phyloP scores from a whole-genome alignment of 768 basidiomycete species.

The Gautieria morchelliformis region DNA sequence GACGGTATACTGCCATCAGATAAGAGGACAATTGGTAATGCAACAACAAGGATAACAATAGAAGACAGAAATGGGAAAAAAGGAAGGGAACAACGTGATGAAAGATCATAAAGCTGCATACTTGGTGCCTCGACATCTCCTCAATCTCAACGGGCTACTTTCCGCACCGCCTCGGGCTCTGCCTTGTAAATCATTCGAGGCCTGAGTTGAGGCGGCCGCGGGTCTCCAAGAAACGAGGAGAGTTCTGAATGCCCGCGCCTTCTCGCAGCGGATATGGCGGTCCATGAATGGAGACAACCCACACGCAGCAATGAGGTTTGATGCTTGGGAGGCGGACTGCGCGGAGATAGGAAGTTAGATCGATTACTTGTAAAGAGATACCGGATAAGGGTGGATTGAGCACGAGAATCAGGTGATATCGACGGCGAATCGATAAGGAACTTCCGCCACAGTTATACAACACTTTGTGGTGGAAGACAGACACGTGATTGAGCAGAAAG shows the following conservation, averaged over 20 bases:
- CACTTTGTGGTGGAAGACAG: background rate
- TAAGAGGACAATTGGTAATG: background rate
- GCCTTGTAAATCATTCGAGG: slow-evolving; percentile 1
- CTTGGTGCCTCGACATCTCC: slow-evolving; percentile 25
- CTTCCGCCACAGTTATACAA: background rate
- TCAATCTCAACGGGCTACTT: slow-evolving; percentile 13
- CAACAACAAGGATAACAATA: background rate
- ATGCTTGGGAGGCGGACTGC: slow-evolving; percentile 13
- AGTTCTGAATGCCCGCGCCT: slow-evolving; percentile 65
- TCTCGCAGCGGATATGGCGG: slow-evolving; percentile 65
- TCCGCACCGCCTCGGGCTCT: slow-evolving; percentile 10
- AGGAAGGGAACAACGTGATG: too few relatives aligned
- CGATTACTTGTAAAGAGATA: background rate
- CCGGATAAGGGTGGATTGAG: background rate
- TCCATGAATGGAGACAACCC: slow-evolving; percentile 51
- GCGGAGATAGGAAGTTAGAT: background rate
- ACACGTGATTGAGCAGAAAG: background rate
- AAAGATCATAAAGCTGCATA: slow-evolving; percentile 41
- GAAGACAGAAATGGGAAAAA: background rate
- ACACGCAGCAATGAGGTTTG: slow-evolving; percentile 8
- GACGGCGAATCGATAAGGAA: background rate
- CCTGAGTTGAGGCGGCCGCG: slow-evolving; percentile 1
- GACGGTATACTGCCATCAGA: background rate
- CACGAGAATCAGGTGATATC: background rate
- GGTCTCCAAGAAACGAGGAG: slow-evolving; percentile 60